Evolutionary conservation across 805 yeast genomes (phyloP), one percentile per base, ranked within the genome.

Genomic region (Yueomyces sp.): DNA sequence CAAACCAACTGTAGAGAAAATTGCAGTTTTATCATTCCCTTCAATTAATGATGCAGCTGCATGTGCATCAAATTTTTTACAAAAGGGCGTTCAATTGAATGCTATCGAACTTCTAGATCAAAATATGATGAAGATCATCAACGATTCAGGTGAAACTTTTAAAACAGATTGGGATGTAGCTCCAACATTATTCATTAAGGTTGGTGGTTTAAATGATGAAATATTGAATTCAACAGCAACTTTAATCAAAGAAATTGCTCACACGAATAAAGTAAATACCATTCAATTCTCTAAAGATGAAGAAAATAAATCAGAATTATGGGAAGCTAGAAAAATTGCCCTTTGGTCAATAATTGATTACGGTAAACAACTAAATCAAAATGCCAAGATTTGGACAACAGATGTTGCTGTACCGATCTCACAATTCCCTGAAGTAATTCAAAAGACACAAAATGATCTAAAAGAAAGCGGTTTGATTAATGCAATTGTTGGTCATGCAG

Each of bases 331-430:
- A 45, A 82, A 84, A 56, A 77, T 82, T 37, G 79, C 73, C 8
- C 60, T 78, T 5, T 79, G 83, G 81, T 72, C 78, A 28, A 71
- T 74, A 2, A 66, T 81, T 40, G 85, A 82, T 50, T 76, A 81
- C 63, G 90, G 90, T 0, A 65, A 67, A 45, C 53, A 57, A 51
- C 54, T 64, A 5, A 63, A 69, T 42, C 73, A 75, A 28, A 53
- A 63, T 8, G 75, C 79, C 5, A 74, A 71, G 52, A 63, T 74
- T 37, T 77, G 85, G 73, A 81, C 87, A 30, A 84, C 92, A 0
- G 94, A 84, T 63, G 85, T 83, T 4, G 88, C 88, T 4, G 92
- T 84, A 12, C 94, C 94, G 2, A 70, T 84, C 41, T 80, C 88
- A 0, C 67, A 67, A 44, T 67, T 84, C 39, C 77, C 90, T 2